Evolutionary conservation across 1,284 basidiomycete genomes (phyloP).

Genomic region (Phylloboletellus chloephorus): DNA sequence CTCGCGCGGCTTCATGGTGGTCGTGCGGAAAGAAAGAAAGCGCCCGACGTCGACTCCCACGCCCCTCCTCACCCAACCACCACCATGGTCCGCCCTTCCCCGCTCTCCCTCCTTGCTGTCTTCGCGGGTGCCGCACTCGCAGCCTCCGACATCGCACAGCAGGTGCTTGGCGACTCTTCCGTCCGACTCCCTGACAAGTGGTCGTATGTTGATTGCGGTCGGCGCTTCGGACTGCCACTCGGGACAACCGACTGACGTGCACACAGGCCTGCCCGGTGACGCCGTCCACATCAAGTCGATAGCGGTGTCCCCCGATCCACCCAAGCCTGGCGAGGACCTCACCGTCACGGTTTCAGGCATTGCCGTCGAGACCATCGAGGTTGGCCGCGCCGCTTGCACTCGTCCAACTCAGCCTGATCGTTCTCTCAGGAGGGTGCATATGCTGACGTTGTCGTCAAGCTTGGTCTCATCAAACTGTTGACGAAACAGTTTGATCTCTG

Average conservation of each 20-base stretch:
- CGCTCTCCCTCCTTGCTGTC: conserved; percentile 36
- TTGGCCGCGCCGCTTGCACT: conserved; percentile 31
- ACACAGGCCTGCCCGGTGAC: conserved; percentile 44
- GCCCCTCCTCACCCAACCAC: conserved; percentile 9
- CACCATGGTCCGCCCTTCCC: conserved; percentile 41
- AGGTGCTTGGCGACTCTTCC: conserved; percentile 33
- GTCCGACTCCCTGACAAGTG: conserved; percentile 43
- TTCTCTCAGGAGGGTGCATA: conserved; percentile 78
- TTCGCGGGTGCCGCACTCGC: conserved; percentile 33
- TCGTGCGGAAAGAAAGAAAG: neutral
- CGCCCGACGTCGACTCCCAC: conserved; percentile 17
- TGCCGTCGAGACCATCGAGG: conserved; percentile 61
- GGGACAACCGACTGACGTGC: conserved; percentile 8
- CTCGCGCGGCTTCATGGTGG: conserved; percentile 57
- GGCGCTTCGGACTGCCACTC: conserved; percentile 4
- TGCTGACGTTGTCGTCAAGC: conserved; percentile 82
- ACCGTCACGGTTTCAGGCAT: conserved; percentile 72
- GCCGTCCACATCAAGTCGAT: conserved; percentile 62
- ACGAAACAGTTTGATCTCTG: conserved; percentile 82
- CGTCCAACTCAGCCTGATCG: conserved; percentile 6
- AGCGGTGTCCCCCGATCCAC: conserved; percentile 72
- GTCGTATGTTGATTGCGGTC: conserved; percentile 59
- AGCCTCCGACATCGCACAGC: conserved; percentile 36
- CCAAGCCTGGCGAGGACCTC: conserved; percentile 74
- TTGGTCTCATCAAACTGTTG: conserved; percentile 82